Evolutionary conservation across 192 early-diverging fungal genomes (phyloP).

Genomic region (Mortierella hygrophila): DNA sequence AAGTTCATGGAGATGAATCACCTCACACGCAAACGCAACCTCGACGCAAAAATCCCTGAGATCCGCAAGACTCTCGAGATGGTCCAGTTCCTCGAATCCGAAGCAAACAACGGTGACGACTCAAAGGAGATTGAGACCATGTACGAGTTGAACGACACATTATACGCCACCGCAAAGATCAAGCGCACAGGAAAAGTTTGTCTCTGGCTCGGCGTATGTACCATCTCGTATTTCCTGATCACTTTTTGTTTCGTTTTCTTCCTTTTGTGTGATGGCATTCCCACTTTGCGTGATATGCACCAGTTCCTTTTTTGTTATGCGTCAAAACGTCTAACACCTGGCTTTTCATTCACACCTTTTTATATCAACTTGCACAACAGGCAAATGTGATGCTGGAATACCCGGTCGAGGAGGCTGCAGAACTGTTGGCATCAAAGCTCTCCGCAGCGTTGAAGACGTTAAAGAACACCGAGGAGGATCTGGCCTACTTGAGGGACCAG

Average conservation of each 20-base stretch:
- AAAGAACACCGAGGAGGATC: conserved; percentile 86
- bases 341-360: neutral
- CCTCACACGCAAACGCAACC: conserved; percentile 82
- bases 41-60: conserved; percentile 96
- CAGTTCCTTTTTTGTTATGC: no score
- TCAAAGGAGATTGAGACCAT: conserved; percentile 81
- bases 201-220: conserved; percentile 93
- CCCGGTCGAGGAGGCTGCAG: conserved; percentile 85
- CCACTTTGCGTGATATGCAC: no score
- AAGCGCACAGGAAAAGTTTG: conserved; percentile 84
- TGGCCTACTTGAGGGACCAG: conserved; percentile 94
- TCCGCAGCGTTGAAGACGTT: conserved; percentile 78
- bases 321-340: neutral
- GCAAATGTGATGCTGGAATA: conserved; percentile 99
- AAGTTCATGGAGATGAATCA: conserved; percentile 97
- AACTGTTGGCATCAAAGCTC: conserved; percentile 83
- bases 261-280: neutral
- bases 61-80: conserved; percentile 93
- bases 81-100: conserved; percentile 81
- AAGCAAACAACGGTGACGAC: conserved; percentile 59
- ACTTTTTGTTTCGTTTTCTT: neutral
- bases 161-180: conserved; percentile 89
- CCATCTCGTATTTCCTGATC: neutral
- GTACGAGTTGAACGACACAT: conserved; percentile 96
- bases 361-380: conserved; percentile 45